Conservation (phyloP, 768 basidiomycete genomes). For the Arthromyces matolae region DNA sequence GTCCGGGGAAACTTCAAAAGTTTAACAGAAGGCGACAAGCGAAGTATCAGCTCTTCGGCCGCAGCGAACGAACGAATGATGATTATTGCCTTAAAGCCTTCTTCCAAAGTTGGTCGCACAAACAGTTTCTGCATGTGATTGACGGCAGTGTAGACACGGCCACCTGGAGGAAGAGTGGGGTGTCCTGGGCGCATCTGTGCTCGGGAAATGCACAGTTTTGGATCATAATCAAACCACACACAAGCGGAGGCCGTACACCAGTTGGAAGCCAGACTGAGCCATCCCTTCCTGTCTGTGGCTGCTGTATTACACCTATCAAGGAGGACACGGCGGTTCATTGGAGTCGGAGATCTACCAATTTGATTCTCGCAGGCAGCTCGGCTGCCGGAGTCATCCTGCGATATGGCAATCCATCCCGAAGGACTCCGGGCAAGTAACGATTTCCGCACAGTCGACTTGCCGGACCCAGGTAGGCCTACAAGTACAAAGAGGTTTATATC, state of each 20-base stretch:
- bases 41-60: slow-evolving; percentile 41
- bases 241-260: slow-evolving; percentile 45
- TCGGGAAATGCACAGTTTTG: slow-evolving; percentile 45
- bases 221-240: slow-evolving; percentile 54
- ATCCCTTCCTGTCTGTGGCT: slow-evolving; percentile 41
- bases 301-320: slow-evolving; percentile 58
- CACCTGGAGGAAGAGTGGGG: slow-evolving; percentile 54
- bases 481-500: slow-evolving; percentile 45
- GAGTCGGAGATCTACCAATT: slow-evolving; percentile 36
- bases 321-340: slow-evolving; percentile 37
- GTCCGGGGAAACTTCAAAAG: slow-evolving; percentile 62
- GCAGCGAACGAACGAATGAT: slow-evolving; percentile 49
- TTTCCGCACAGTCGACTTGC: slow-evolving; percentile 55
- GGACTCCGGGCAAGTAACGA: slow-evolving; percentile 43
- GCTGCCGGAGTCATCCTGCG: slow-evolving; percentile 56
- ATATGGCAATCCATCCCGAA: slow-evolving; percentile 41
- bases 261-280: slow-evolving; percentile 47
- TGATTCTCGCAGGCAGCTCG: slow-evolving; percentile 46
- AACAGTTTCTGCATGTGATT: slow-evolving; percentile 49
- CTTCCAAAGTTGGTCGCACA: slow-evolving; percentile 39
- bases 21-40: slow-evolving; percentile 38
- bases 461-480: slow-evolving; percentile 61
- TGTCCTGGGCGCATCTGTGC: slow-evolving; percentile 57
- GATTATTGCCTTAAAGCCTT: slow-evolving; percentile 52
- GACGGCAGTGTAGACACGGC: slow-evolving; percentile 51